phyloP scores from a whole-genome alignment of 1,284 basidiomycete genomes.

The Irpex rosettiformis region DNA sequence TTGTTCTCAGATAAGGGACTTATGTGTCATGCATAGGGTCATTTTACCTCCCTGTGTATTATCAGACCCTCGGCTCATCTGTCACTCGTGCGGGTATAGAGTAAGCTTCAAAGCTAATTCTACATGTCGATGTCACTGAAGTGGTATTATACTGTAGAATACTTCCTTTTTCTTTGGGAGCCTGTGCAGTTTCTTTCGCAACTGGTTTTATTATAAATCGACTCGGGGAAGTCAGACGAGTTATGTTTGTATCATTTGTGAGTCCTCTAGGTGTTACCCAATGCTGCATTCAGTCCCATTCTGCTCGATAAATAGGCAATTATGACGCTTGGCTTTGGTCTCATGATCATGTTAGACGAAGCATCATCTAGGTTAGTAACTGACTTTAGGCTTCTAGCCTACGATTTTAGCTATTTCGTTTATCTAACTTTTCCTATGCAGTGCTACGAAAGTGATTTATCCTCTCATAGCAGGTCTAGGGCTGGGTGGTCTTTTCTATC shows the following conservation, averaged over 20 bases:
- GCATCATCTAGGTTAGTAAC: conserved; percentile 20
- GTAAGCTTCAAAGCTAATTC: conserved; percentile 25
- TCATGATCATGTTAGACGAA: conserved; percentile 32
- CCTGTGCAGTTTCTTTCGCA: conserved; percentile 26
- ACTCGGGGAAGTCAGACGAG: conserved; percentile 34
- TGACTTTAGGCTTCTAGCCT: conserved; percentile 13
- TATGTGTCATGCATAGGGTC: background rate
- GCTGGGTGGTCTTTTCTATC: conserved; percentile 36
- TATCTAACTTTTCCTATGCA: too few species aligned
- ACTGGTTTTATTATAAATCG: conserved; percentile 35
- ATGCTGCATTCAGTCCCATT: background rate
- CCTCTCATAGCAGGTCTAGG: conserved; percentile 33
- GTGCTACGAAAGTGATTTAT: conserved; percentile 30
- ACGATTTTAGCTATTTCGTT: background rate
- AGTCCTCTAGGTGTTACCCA: background rate
- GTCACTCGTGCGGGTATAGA: conserved; percentile 41
- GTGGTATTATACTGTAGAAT: background rate
- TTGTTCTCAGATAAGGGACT: background rate
- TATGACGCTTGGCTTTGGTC: conserved; percentile 33
- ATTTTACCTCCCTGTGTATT: conserved; percentile 33
- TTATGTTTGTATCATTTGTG: conserved; percentile 30
- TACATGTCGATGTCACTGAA: background rate
- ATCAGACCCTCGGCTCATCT: conserved; percentile 42
- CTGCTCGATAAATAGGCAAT: conserved; percentile 19
- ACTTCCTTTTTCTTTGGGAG: background rate